Conservation (phyloP, 345 rosid genomes). For the Clausena lansium region DNA sequence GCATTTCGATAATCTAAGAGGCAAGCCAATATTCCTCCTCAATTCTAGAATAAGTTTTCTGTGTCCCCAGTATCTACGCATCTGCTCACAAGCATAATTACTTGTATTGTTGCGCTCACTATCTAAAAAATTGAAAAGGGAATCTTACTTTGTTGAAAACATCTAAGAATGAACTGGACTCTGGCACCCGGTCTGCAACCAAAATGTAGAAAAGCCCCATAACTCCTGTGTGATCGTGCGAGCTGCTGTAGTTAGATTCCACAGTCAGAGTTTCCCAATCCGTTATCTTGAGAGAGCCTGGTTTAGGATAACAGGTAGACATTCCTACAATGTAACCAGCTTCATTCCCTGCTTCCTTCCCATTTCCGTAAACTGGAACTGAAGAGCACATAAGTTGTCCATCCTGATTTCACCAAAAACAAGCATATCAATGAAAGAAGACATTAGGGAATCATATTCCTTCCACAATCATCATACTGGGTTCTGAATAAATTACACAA, state of each 20-base stretch:
- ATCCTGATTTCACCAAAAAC: slow-evolving; percentile 36
- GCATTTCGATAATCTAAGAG: too few species aligned
- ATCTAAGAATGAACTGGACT: slow-evolving; percentile 13
- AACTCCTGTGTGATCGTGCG: slow-evolving; percentile 62
- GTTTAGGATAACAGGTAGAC: slow-evolving; percentile 79
- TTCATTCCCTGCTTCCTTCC: slow-evolving; percentile 80
- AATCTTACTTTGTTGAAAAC: slow-evolving; percentile 33
- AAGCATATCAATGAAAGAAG: slow-evolving; percentile 4
- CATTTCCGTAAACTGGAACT: slow-evolving; percentile 57
- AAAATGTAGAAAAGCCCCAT: slow-evolving; percentile 81
- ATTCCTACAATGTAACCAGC: slow-evolving; percentile 89
- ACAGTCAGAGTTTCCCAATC: slow-evolving; percentile 59
- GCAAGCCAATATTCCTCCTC: neutral
- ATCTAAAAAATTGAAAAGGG: neutral
- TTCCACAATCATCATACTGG: neutral
- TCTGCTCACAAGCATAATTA: neutral
- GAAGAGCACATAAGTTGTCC: slow-evolving; percentile 65
- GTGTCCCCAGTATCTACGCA: neutral
- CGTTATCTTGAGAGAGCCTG: slow-evolving; percentile 57
- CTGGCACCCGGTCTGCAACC: slow-evolving; percentile 54
- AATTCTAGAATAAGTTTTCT: too few species aligned
- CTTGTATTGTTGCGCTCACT: neutral
- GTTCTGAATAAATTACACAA: neutral
- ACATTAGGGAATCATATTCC: neutral
- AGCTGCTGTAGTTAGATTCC: slow-evolving; percentile 62